phyloP scores from a whole-genome alignment of 2,329 filamentous ascomycete species.

The Paracorniculantispora psalliotae region DNA sequence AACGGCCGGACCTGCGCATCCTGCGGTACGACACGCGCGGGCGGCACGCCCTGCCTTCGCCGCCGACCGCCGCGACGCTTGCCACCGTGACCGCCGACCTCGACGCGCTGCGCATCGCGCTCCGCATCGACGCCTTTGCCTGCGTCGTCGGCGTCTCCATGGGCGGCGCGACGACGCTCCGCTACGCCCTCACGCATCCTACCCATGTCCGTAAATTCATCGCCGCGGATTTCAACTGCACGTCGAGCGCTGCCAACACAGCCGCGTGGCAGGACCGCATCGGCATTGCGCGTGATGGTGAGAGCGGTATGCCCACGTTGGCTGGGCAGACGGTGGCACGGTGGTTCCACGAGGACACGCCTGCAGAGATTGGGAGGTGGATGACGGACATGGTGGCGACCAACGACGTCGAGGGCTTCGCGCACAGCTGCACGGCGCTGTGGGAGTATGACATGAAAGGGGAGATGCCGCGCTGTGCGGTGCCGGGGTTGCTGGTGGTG shows the following conservation, averaged over 20 bases:
- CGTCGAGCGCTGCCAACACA: constrained; percentile 67
- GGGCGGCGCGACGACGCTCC: constrained; percentile 73
- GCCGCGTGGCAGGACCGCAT: constrained; percentile 77
- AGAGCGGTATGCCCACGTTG: constrained; percentile 56
- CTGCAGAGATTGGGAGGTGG: constrained; percentile 36
- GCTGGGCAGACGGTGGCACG: constrained; percentile 66
- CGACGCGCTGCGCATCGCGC: constrained; percentile 57
- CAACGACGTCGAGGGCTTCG: constrained; percentile 68
- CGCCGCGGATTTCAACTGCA: constrained; percentile 73
- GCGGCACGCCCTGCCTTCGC: constrained; percentile 47
- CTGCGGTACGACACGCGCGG: constrained; percentile 76
- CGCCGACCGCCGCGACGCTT: constrained; percentile 49
- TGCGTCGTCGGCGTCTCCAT: constrained; percentile 72
- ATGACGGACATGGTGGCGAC: constrained; percentile 64
- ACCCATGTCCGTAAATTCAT: constrained; percentile 62
- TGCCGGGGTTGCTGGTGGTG: constrained; percentile 64
- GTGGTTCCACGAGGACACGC: constrained; percentile 66
- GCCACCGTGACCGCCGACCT: constrained; percentile 66
- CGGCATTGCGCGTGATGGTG: constrained; percentile 53
- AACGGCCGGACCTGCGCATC: constrained; percentile 63
- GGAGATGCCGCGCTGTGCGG: constrained; percentile 47
- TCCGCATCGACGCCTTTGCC: constrained; percentile 63
- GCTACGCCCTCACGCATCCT: constrained; percentile 56
- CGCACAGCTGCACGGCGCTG: constrained; percentile 61
- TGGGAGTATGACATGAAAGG: constrained; percentile 65